Evolutionary conservation across 1,139 yeast genomes (phyloP), one percentile per base, ranked within the genome.

Genomic region (Diutina pseudorugosa): DNA sequence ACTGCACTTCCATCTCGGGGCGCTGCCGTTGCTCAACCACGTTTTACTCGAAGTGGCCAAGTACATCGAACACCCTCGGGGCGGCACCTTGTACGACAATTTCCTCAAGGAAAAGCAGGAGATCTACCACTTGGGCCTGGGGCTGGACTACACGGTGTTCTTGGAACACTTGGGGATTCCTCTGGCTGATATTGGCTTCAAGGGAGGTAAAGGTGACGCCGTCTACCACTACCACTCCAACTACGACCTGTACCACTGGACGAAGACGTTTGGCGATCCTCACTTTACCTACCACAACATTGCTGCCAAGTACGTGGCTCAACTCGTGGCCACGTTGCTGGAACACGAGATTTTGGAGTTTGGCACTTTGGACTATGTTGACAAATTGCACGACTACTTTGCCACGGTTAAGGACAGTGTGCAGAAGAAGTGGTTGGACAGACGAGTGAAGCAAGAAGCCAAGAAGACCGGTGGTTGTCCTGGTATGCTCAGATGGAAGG

Each of bases 211-310:
- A 1, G 58, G 55, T 11, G 78, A 79, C 51, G 69, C 83, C 0
- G 77, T 82, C 3, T 83, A 83, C 62, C 88, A 82, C 55, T 83
- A 83, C 63, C 88, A 83, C 62, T 80, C 87, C 44, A 79, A 81
- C 62, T 83, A 80, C 60, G 89, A 83, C 61, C 82, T 87, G 3
- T 79, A 68, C 62, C 70, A 79, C 58, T 83, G 89, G 90, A 80
- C 83, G 80, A 71, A 72, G 51, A 70, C 66, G 7, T 75, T 65
- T 61, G 84, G 77, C 25, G 88, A 83, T 60, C 82, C 83, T 9
- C 79, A 75, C 0, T 82, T 79, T 67, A 67, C 68, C 42, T 71
- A 65, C 55, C 89, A 83, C 62, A 77, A 77, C 53, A 64, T 82
- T 2, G 64, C 77, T 58, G 73, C 83, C 19, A 75, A 80, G 60